These are phyloP conservation scores for Lachnellula suecica DNA, from an alignment of 2,329 filamentous ascomycete genomes.

Conservation along the genomic window DNA sequence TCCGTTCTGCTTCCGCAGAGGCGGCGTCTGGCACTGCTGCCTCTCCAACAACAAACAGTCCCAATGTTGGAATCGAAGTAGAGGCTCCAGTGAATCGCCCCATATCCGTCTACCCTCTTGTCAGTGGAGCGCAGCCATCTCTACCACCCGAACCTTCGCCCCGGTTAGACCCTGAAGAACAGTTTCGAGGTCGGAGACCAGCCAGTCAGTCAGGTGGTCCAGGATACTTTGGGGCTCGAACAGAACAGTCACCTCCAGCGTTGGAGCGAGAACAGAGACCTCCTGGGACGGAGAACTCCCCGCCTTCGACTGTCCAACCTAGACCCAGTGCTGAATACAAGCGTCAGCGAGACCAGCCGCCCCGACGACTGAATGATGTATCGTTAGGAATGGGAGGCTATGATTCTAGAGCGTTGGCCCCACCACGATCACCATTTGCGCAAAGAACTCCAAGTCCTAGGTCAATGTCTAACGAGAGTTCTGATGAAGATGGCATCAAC, in stretches of 20 bases:
- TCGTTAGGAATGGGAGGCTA: constrained; percentile 29
- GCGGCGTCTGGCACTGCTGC: constrained; percentile 39
- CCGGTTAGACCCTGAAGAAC: constrained; percentile 23
- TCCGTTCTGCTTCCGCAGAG: constrained; percentile 71
- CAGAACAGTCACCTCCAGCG: constrained; percentile 57
- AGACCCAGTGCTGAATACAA: constrained; percentile 30
- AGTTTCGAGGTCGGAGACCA: constrained; percentile 24
- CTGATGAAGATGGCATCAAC: constrained; percentile 66
- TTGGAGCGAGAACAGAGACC: constrained; percentile 36
- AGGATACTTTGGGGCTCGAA: constrained; percentile 49
- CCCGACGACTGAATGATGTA: constrained; percentile 21
- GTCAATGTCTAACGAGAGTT: constrained; percentile 63
- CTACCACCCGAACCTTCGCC: constrained; percentile 10
- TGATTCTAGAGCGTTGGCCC: constrained; percentile 42
- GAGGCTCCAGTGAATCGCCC: constrained; percentile 57
- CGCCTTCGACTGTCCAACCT: constrained; percentile 17
- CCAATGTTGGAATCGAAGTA: constrained; percentile 52
- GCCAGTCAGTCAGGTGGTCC: constrained; percentile 10
- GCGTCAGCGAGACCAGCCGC: constrained; percentile 20
- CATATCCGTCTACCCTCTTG: constrained; percentile 71
- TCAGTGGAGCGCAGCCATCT: constrained; percentile 47
- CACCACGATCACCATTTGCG: constrained; percentile 42
- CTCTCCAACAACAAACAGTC: constrained; percentile 27
- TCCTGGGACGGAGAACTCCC: constrained; percentile 14
- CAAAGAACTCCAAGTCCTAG: constrained; percentile 56